Evolutionary conservation across 257 asterid genomes (phyloP).

Genomic region (Vinca minor): DNA sequence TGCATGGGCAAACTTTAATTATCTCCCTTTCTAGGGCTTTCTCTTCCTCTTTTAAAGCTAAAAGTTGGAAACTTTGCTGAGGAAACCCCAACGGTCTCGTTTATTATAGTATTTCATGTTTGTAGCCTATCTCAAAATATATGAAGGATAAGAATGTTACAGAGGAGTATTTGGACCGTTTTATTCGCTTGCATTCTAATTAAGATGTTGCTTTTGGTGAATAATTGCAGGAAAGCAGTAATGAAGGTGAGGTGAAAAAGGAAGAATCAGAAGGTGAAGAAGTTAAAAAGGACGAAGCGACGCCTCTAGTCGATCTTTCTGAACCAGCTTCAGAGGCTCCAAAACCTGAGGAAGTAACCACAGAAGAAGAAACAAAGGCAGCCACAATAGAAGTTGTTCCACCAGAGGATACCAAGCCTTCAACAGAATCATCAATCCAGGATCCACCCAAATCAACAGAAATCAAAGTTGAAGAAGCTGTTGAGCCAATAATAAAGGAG

Average conservation of each 20-base stretch:
- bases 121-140: no score
- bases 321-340: conserved; percentile 41
- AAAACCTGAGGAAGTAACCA: conserved; percentile 25
- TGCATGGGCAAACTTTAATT: no score
- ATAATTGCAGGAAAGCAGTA: conserved; percentile 47
- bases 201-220: no score
- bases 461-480: conserved; percentile 19
- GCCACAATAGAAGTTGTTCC: not conserved
- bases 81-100: no score
- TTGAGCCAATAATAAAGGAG: not conserved
- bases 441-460: conserved; percentile 18
- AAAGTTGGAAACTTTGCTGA: no score
- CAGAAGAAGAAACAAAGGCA: conserved; percentile 20
- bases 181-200: no score
- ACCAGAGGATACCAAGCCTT: conserved; percentile 18
- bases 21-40: no score
- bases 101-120: no score
- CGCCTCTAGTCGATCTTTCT: conserved; percentile 32
- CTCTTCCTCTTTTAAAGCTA: no score
- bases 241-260: conserved; percentile 29
- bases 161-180: no score
- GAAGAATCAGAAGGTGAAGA: conserved; percentile 32
- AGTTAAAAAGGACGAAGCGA: conserved; percentile 25
- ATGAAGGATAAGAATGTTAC: no score
- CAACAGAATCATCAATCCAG: conserved; percentile 20